Percentiles rank a stretch among this genome's conserved stretches.
Conservation (phyloP, 352 stramenopile genomes). For the Pythium folliculosum region DNA sequence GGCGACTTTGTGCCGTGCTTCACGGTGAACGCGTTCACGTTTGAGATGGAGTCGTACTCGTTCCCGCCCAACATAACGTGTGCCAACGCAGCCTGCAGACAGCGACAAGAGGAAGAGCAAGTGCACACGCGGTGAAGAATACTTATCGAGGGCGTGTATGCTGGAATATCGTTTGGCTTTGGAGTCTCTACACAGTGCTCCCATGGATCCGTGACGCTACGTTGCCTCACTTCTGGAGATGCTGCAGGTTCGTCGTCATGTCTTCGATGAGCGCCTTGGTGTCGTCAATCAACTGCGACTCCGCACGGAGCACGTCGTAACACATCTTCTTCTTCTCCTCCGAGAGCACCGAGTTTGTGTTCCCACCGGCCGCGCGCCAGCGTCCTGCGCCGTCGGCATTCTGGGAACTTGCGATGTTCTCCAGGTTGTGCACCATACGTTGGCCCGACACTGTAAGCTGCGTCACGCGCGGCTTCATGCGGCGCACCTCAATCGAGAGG, state of each 20-base stretch:
- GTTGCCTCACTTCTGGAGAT: slow-evolving; percentile 32
- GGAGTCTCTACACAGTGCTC: no score
- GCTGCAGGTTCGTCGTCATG: slow-evolving; percentile 54
- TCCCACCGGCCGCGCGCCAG: slow-evolving; percentile 4
- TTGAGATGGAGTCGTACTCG: slow-evolving; percentile 42
- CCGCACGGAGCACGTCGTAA: slow-evolving; percentile 75
- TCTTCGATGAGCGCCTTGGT: slow-evolving; percentile 71
- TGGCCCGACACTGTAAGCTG: slow-evolving; percentile 72
- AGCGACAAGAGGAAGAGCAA: slow-evolving; percentile 39
- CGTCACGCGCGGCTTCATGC: slow-evolving; percentile 70
- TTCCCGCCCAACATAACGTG: slow-evolving; percentile 35
- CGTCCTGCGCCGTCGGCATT: slow-evolving; percentile 21
- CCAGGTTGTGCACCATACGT: slow-evolving; percentile 54
- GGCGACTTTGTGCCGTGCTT: slow-evolving; percentile 49
- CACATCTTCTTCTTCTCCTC: slow-evolving; percentile 84
- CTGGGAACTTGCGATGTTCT: slow-evolving; percentile 35
- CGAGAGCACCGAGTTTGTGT: slow-evolving; percentile 33
- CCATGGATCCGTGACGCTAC: background rate
- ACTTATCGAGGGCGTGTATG: background rate
- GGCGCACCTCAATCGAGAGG: slow-evolving; percentile 59
- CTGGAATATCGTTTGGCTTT: no score
- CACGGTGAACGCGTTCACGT: slow-evolving; percentile 35
- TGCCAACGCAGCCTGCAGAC: slow-evolving; percentile 28
- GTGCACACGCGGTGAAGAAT: background rate
- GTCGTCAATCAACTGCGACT: slow-evolving; percentile 84